Evolutionary conservation across 208 protist species (phyloP), one percentile per base, ranked within the genome.

Genomic region (Trypanosoma caninum): DNA sequence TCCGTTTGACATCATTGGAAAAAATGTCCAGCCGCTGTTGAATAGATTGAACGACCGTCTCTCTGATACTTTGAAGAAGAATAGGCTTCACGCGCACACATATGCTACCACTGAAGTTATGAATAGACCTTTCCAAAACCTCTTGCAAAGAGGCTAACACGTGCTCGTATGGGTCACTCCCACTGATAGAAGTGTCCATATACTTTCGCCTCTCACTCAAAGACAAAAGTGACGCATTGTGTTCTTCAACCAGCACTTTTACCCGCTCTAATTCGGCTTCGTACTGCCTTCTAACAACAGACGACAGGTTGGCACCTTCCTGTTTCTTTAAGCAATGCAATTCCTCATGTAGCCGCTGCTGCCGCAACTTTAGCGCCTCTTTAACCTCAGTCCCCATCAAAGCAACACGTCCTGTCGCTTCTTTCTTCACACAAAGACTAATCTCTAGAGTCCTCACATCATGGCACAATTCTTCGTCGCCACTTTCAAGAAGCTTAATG

Each of bases 1-100:
- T 71, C 48, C 35, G 25, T 23, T 67, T 10, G 11, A 42, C 16
- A 54, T 86, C 79, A 51, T 62, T 57, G 2, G 41, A 45, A 13
- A 74, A 46, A 42, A 86, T 77, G 20, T 86, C 74, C 11, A 61
- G 38, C 5, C 79, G 66, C 46, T 80, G 67, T 53, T 76, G 66
- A 18, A 52, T 48, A 23, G 75, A 76, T 30, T 69, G 58, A 11
- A 61, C 65, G 42, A 81, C 53, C 4, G 66, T 55, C 18, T 75
- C 65, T 45, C 72, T 70, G 13, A 86, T 78, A 22, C 50, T 60
- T 22, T 53, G 58, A 25, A 68, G 40, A 22, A 86, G 72, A 13
- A 76, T 51, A 27, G 75, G 71, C 45, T 77, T 81, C 13, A 78
- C 64, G 16, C 72, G 48, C 27, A 73, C 23, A 11, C 62, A 56